Evolutionary conservation across 345 rosid genomes (phyloP), one percentile per base, ranked within the genome.

Genomic region (Arabidopsis thaliana): DNA sequence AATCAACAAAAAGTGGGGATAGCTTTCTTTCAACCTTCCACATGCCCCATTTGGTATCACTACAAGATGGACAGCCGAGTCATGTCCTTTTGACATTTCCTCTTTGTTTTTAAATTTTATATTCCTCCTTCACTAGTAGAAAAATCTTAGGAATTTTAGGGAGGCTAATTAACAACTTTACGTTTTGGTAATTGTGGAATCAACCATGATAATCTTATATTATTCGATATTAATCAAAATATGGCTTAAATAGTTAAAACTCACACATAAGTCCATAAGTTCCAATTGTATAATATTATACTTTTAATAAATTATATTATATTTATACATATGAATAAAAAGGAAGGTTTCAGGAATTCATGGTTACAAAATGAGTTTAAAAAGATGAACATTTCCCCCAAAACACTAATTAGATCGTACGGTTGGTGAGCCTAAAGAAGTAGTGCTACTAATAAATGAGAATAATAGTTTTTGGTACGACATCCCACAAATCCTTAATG

Each of bases 51-150:
- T 60, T 67, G 64, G 73, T 42, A 72, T 16, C 40, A 77, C 76
- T 32, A 74, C 82, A 79, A 73, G 65, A 57, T 69, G 67, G 81
- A 80, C 77, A 77, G 85, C 69, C 83, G 81, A 80, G 83, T 69
- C 83, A 49, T 74, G 85, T 85, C 85, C 69, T 49, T 67, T 76
- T 40, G 44, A 66, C 69, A 57, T 63, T 77, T 65, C 56, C 61
- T 71, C 64, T 33, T 74, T 20, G 8, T 45, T 62, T 53, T 52
- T n/a, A 49, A 34, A 66, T 5, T 6, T 64, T 67, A 23, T 40
- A 40, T 28, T 3, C 60, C 56, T 60, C 25, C 34, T 25, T 25
- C 1, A 33, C 61, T 14, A 34, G 4, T 58, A 4, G 8, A 34
- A 8, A 34, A 58, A 34, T 59, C 8, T 5, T 58, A 55, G 9